Conservation (phyloP, 2,329 filamentous ascomycete genomes). For the Exserohilum turcica region DNA sequence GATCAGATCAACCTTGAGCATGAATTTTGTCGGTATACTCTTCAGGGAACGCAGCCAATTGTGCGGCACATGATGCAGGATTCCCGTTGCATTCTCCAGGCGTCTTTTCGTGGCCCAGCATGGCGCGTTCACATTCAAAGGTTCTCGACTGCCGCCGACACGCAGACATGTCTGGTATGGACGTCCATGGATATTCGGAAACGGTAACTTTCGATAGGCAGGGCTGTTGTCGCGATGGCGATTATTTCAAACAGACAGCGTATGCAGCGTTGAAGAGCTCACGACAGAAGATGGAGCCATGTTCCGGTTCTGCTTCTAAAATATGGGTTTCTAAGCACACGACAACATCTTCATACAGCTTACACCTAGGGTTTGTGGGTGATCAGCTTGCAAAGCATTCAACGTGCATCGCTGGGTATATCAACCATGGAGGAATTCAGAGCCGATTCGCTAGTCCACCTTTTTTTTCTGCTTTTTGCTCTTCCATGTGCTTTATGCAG, state of each 20-base stretch:
- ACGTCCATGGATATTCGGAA: not conserved
- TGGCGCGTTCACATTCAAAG: no score
- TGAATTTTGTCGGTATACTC: not conserved
- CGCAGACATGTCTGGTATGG: no score
- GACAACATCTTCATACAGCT: not conserved
- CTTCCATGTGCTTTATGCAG: not conserved
- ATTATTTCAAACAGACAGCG: not conserved
- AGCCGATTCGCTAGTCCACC: no score
- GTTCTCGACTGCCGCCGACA: no score
- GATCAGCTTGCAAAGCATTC: not conserved
- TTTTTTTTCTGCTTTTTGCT: not conserved
- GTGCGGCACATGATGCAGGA: not conserved
- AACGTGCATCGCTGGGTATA: not conserved
- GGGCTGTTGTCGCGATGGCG: not conserved
- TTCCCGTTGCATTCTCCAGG: not conserved
- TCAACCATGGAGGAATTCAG: not conserved
- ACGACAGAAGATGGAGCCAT: slow-evolving; percentile 12
- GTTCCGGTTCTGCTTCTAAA: slow-evolving; percentile 4
- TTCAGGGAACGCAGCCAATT: not conserved
- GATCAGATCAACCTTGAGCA: not conserved
- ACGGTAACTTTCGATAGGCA: not conserved
- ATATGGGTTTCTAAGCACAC: slow-evolving; percentile 7
- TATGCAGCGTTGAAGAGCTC: slow-evolving; percentile 10
- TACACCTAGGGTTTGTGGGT: not conserved
- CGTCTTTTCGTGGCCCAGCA: no score